phyloP scores from a whole-genome alignment of 139 green algal genomes.

The Volvox reticuliferus region DNA sequence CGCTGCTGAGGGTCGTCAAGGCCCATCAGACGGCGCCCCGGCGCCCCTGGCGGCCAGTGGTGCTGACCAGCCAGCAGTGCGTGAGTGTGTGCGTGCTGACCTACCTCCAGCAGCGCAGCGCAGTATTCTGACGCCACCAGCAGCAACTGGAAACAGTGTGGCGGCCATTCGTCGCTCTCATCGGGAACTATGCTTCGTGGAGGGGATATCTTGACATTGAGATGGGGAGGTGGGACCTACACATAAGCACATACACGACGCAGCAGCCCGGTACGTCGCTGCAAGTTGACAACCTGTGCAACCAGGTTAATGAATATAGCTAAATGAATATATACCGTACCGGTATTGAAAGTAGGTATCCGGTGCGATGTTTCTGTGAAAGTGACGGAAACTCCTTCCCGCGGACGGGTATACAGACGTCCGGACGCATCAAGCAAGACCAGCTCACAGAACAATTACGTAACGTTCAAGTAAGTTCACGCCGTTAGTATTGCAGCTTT shows the following conservation, averaged over 20 bases:
- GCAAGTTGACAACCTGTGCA: not conserved
- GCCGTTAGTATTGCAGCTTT: too few relatives aligned
- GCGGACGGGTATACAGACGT: not conserved
- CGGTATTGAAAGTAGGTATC: constrained; percentile 1
- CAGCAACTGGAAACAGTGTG: not conserved
- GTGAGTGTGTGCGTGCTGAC: too few relatives aligned
- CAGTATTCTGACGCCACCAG: constrained; percentile 34
- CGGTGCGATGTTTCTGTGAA: not conserved
- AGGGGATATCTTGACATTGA: not conserved
- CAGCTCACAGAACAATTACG: not conserved
- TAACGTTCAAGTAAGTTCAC: not conserved
- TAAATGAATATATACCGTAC: not conserved
- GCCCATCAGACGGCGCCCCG: too few relatives aligned
- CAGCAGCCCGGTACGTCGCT: not conserved
- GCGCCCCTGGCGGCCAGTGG: too few relatives aligned
- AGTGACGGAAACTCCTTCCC: not conserved
- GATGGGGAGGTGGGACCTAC: not conserved
- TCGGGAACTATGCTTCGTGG: not conserved
- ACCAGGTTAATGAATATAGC: too few relatives aligned
- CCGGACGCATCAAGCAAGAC: too few relatives aligned
- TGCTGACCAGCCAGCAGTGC: too few relatives aligned
- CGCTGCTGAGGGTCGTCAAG: too few relatives aligned
- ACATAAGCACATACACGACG: too few relatives aligned
- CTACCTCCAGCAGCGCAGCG: constrained; percentile 26
- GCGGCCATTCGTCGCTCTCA: not conserved